Base-by-base conservation (phyloP, 108 stramenopile species). In the Thalassiosira profunda region DNA sequence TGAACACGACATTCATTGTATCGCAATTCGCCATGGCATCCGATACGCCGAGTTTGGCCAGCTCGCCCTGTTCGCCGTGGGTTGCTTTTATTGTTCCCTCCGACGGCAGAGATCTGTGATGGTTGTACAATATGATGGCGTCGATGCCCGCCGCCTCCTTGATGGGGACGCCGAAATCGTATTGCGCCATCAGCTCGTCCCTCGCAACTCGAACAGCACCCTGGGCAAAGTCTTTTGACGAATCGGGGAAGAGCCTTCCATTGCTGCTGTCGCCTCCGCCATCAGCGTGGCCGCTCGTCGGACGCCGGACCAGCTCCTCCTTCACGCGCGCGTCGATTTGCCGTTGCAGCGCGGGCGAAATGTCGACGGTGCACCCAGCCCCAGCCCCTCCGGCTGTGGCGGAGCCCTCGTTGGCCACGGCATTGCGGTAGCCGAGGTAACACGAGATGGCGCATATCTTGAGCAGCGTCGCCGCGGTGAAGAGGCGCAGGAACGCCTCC, bases 1-100 rank as follows among this genome's bases (percentile, higher is more conserved):
- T 63, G 9, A 82, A 65, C 11, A 86, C 46, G 2, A 89, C 81
- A 54, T 89, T 76, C 17, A 89, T 20, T 40, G 59, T 70, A 20
- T 83, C 81, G 42, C 88, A 89, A 52, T 89, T 65, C 60, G 83
- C 62, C 9, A 80, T 25, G 15, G 85, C 85, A 2, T 78, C 61
- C 20, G 43, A 30, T 4, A 61, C 29, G 2, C 24, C 10, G 0
- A 37, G 37, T 21, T 53, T 30, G 5, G 5, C 41, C 2, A 23
- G 25, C 51, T 55, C 25, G 40, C 28, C 12, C 17, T 17, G 31
- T 37, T 21, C 15, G n/a, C 9, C 62, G 18, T 2, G 45, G n/a
- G n/a, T n/a, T n/a, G n/a, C n/a, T 41, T 31, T 44, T 57, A 20
- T 34, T 8, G 15, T 4, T 58, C 25, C 14, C 5, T 60, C 24